Percentiles rank a stretch among this genome's conserved stretches.
These are phyloP conservation scores for Fraxinus angustifolia DNA, from an alignment of 305 asterid species.

Conservation along the genomic window DNA sequence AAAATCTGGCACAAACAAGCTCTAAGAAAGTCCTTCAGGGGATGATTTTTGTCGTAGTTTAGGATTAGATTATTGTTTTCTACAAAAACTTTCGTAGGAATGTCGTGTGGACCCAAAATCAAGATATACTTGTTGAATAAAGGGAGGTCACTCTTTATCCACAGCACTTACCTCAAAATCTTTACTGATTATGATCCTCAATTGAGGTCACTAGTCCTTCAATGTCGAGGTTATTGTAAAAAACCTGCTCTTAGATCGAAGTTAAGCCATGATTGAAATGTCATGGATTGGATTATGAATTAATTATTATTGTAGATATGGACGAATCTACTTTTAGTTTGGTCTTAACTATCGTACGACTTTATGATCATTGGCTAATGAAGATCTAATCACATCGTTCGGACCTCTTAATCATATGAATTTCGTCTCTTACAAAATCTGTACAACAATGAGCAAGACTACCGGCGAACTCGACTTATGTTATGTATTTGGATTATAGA, in stretches of 20 bases:
- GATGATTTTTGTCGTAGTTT: neutral
- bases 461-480: too few relatives aligned
- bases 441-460: too few relatives aligned
- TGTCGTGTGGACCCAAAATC: neutral
- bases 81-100: neutral
- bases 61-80: neutral
- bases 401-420: neutral
- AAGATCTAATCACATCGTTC: neutral
- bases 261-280: neutral
- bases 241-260: neutral
- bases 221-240: neutral
- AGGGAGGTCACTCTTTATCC: too few relatives aligned
- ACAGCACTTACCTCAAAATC: neutral
- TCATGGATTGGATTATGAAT: neutral
- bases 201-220: neutral
- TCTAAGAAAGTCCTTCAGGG: neutral
- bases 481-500: too few relatives aligned
- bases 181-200: neutral
- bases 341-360: too few relatives aligned
- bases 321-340: neutral
- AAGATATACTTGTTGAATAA: too few relatives aligned
- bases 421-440: too few relatives aligned
- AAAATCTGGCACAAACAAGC: too few relatives aligned
- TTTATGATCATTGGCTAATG: neutral
- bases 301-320: neutral